Conservation (phyloP, 176 grass and related monocot genomes). For the Ensete ventricosum region DNA sequence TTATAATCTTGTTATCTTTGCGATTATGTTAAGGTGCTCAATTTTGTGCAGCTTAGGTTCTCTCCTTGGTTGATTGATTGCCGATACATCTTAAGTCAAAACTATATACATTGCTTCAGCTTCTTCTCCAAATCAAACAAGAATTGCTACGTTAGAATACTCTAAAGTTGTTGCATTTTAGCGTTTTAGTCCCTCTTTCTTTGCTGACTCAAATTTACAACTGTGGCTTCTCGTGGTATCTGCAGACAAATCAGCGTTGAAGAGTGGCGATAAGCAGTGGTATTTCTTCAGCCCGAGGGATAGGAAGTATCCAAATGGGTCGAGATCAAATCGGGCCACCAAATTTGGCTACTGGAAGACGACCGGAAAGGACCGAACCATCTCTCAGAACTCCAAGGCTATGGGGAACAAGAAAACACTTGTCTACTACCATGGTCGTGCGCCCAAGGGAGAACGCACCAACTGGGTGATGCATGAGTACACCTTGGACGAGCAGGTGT, state of each 20-base stretch:
- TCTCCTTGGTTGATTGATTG: not conserved
- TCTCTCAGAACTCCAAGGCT: constrained; percentile 6
- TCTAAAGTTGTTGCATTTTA: not conserved
- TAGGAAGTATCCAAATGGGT: constrained; percentile 17
- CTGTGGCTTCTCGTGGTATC: not conserved
- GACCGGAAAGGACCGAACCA: constrained; percentile 13
- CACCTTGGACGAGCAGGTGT: constrained; percentile 43
- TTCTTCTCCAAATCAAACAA: not conserved
- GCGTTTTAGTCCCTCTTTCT: not conserved
- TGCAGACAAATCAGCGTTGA: constrained; percentile 15
- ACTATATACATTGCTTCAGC: not conserved
- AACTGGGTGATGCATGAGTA: constrained; percentile 22
- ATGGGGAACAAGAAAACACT: constrained; percentile 20
- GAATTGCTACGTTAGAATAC: not conserved
- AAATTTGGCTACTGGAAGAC: constrained; percentile 15
- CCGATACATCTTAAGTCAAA: not conserved
- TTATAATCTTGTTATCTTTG: not conserved
- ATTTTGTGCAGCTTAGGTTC: not conserved
- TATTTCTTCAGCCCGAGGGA: constrained; percentile 18
- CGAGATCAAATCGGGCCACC: constrained; percentile 10
- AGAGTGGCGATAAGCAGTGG: constrained; percentile 15
- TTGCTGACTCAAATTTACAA: not conserved
- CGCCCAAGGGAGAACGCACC: constrained; percentile 11
- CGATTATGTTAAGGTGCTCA: not conserved
- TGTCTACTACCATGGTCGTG: constrained; percentile 18